Conservation (phyloP, 2,329 filamentous ascomycete species). For the Aspergillus thermomutatus region DNA sequence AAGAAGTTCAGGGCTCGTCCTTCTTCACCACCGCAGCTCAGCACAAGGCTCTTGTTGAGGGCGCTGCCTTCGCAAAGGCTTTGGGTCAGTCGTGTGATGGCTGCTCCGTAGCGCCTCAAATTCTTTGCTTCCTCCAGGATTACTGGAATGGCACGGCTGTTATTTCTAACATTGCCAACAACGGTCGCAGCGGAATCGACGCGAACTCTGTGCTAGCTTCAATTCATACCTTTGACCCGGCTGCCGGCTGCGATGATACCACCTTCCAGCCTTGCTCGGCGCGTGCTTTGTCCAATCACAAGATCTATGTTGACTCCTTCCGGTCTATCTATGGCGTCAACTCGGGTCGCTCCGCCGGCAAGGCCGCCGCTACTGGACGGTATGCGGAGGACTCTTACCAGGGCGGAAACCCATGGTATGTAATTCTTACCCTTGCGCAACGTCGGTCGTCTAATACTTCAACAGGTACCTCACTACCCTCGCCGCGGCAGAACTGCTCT, state of each 20-base stretch:
- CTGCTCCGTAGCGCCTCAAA: conserved; percentile 63
- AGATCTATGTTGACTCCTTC: conserved; percentile 70
- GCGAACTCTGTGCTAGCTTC: conserved; percentile 59
- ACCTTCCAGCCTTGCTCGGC: conserved; percentile 76
- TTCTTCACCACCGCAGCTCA: conserved; percentile 72
- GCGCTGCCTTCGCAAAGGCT: conserved; percentile 58
- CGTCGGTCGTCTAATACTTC: background rate
- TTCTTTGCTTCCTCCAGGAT: conserved; percentile 68
- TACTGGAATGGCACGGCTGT: conserved; percentile 68
- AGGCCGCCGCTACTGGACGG: conserved; percentile 49
- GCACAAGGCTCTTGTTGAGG: conserved; percentile 58
- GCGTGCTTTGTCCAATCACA: conserved; percentile 67
- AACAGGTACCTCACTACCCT: conserved; percentile 49
- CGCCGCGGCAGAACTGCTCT: conserved; percentile 73
- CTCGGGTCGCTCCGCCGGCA: conserved; percentile 17
- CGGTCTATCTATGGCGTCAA: conserved; percentile 61
- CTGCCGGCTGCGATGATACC: conserved; percentile 22
- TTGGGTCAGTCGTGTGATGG: conserved; percentile 59
- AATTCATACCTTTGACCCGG: conserved; percentile 36
- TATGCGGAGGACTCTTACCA: conserved; percentile 70
- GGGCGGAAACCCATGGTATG: conserved; percentile 76
- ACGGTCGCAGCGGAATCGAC: conserved; percentile 65
- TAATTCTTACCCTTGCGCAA: conserved; percentile 45
- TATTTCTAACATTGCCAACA: conserved; percentile 59
- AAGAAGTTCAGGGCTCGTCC: conserved; percentile 70